Evolutionary conservation across 2,329 filamentous ascomycete genomes (phyloP).

Genomic region (Fusarium subglutinans): DNA sequence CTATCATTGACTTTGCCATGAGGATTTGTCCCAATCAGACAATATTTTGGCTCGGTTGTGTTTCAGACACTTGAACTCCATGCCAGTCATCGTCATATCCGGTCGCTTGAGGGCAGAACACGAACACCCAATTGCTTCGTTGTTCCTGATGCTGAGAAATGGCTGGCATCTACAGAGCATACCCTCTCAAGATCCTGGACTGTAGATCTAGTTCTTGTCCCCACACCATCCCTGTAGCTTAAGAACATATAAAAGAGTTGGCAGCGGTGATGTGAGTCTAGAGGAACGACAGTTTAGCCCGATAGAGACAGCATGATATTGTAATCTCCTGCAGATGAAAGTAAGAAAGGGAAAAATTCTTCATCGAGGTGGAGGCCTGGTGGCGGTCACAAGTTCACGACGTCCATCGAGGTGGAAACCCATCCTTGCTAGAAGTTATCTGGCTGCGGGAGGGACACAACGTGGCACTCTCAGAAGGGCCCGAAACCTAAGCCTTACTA

Average conservation of each 20-base stretch:
- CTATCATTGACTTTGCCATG: conserved; percentile 11
- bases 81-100: neutral
- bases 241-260: conserved; percentile 16
- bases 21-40: conserved; percentile 7
- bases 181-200: conserved; percentile 38
- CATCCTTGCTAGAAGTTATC: conserved; percentile 27
- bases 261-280: conserved; percentile 25
- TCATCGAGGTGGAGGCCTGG: conserved; percentile 41
- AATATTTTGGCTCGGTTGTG: conserved; percentile 4
- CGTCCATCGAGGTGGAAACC: conserved; percentile 41
- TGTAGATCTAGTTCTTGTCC: conserved; percentile 40
- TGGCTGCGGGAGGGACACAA: conserved; percentile 35
- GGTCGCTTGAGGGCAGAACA: conserved; percentile 3
- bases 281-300: conserved; percentile 4
- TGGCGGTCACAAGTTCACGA: conserved; percentile 35
- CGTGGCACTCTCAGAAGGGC: conserved; percentile 40
- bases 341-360: conserved; percentile 28
- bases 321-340: conserved; percentile 16
- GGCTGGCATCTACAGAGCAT: neutral
- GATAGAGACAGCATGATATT: conserved; percentile 24
- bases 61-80: conserved; percentile 4
- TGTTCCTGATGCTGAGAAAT: conserved; percentile 10
- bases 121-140: conserved; percentile 1
- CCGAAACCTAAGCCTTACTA: conserved; percentile 30
- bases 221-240: conserved; percentile 33